Conservation (phyloP, 2,329 filamentous ascomycete species). For the Ophiostoma novo-ulmi region DNA sequence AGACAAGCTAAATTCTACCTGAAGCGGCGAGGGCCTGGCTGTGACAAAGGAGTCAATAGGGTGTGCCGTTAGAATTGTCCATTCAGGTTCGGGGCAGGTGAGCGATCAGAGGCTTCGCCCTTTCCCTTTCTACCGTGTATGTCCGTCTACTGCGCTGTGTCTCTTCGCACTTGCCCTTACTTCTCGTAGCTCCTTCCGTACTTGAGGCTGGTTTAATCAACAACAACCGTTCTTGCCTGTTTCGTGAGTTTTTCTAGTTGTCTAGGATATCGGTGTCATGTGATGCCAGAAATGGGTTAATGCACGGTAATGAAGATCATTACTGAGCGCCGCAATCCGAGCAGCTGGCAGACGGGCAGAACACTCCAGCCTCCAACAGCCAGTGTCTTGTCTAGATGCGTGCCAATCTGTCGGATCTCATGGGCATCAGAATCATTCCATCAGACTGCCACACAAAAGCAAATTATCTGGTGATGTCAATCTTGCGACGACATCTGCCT, state of each 20-base stretch:
- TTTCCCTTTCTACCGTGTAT: neutral
- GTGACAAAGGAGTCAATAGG: neutral
- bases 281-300: constrained; percentile 2
- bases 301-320: neutral
- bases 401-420: neutral
- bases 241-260: constrained; percentile 11
- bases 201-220: neutral
- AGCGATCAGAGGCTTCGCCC: neutral
- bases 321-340: neutral
- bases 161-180: neutral
- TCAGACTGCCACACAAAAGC: neutral
- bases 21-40: constrained; percentile 16
- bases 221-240: neutral
- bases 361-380: neutral
- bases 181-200: neutral
- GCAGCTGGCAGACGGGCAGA: neutral
- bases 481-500: neutral
- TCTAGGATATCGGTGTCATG: neutral
- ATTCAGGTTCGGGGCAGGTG: neutral
- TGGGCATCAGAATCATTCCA: neutral
- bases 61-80: neutral
- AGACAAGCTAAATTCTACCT: constrained; percentile 29
- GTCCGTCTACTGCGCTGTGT: neutral
- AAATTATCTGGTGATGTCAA: neutral
- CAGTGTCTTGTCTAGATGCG: neutral